Evolutionary conservation across 306 rosid species (phyloP), one percentile per base, ranked within the genome.

Genomic region (Quercus engelmannii): DNA sequence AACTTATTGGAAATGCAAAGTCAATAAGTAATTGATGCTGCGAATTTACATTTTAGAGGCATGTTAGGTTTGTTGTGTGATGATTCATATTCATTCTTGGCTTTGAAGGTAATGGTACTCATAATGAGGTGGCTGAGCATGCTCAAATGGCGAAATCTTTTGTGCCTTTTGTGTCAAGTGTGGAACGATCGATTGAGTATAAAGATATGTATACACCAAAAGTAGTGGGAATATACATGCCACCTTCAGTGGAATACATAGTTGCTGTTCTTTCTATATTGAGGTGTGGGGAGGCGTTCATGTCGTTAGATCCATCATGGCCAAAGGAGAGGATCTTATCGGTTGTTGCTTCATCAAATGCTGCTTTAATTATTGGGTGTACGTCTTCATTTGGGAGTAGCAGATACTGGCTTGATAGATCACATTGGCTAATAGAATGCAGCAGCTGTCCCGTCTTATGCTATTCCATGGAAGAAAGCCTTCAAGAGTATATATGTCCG

Each of bases 251-350:
- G 23, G 97, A 91, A 64, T 94, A 94, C 79, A 83, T 94, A 65
- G 87, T 85, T 71, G 76, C 97, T 12, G 93, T 89, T 61, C 99
- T 94, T 73, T 85, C 99, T 55, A 90, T 91, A 59, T 72, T 94
- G 74, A 80, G 92, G 72, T 83, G 88, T 10, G 97, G 99, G 59
- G 88, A 85, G 80, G 97, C 97, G 23, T 92, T 92, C 85, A 83
- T 92, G 87, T 97, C 99, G 41, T 74, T 94, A 74, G 97, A 94
- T 76, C 97, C 93, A 1, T 90, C 80, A 59, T 92, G 99, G 99
- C 97, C 97, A 1, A 89, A 74, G 1, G 83, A 83, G 61, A 86
- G 97, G 88, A 78, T 94, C 51, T 71, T 85, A 57, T 90, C 93
- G 0, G 78, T 85, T 68, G 15, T 83, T 31, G 82, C 89, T 61